Evolutionary conservation across 805 yeast genomes (phyloP).

Genomic region (Nadsonia fulvescens): DNA sequence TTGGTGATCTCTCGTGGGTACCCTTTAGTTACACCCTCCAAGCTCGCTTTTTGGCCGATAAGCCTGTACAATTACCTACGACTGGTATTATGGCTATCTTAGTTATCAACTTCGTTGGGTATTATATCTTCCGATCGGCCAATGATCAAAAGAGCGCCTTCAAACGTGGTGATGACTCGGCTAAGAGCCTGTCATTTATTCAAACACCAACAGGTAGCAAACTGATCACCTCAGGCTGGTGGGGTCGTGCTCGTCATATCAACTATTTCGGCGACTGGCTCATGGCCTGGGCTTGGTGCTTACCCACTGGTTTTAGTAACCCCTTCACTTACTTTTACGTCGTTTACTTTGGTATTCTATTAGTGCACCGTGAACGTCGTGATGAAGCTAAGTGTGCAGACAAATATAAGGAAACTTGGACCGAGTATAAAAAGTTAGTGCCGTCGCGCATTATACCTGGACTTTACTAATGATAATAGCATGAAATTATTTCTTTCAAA

Average conservation of each 20-base stretch:
- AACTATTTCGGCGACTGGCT: constrained; percentile 94
- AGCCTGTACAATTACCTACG: constrained; percentile 36
- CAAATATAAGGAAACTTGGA: constrained; percentile 81
- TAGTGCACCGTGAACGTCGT: constrained; percentile 75
- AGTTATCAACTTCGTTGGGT: constrained; percentile 41
- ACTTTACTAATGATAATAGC: constrained; percentile 34
- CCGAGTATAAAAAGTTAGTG: constrained; percentile 57
- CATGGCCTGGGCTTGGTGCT: constrained; percentile 80
- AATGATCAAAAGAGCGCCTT: constrained; percentile 75
- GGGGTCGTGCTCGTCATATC: constrained; percentile 84
- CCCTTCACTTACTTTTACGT: constrained; percentile 79
- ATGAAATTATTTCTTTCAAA: constrained; percentile 1
- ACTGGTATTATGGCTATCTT: constrained; percentile 24
- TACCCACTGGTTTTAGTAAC: constrained; percentile 69
- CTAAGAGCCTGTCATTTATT: constrained; percentile 48
- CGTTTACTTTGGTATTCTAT: constrained; percentile 60
- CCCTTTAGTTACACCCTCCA: constrained; percentile 87
- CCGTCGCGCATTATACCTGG: constrained; percentile 87
- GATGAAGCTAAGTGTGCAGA: constrained; percentile 81
- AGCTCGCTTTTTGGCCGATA: constrained; percentile 57
- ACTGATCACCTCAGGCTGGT: constrained; percentile 84
- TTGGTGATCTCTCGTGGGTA: constrained; percentile 84
- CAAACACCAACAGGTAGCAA: constrained; percentile 62
- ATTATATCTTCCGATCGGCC: constrained; percentile 64
- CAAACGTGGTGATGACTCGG: constrained; percentile 51